Conservation (phyloP, 306 rosid genomes). For the Leucaena leucocephala region DNA sequence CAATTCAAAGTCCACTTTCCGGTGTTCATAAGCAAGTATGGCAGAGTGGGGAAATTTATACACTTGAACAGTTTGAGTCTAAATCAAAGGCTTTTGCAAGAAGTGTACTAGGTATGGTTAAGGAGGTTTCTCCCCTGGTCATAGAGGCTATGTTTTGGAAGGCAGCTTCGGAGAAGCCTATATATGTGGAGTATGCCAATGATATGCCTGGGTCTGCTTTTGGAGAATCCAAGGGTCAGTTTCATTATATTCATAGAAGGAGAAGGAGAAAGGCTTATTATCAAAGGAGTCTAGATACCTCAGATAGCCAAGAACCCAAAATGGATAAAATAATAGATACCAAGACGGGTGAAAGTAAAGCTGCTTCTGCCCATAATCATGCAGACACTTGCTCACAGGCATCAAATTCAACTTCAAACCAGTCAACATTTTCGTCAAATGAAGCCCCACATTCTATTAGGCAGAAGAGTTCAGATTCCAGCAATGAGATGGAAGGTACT, state of each 20-base stretch:
- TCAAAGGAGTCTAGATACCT: constrained; percentile 58
- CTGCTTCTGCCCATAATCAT: constrained; percentile 37
- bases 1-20: constrained; percentile 48
- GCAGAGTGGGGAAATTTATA: constrained; percentile 94
- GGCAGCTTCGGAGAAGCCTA: constrained; percentile 88
- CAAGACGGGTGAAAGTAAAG: constrained; percentile 37
- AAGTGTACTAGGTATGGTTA: constrained; percentile 59
- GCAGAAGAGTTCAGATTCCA: constrained; percentile 56
- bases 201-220: constrained; percentile 98
- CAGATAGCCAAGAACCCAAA: constrained; percentile 52
- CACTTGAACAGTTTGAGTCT: constrained; percentile 90
- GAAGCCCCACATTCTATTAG: constrained; percentile 53
- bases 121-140: constrained; percentile 78
- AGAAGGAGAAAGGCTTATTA: constrained; percentile 76
- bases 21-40: constrained; percentile 91
- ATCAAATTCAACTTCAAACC: constrained; percentile 43
- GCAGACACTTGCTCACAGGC: constrained; percentile 42
- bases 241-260: constrained; percentile 61
- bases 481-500: constrained; percentile 75
- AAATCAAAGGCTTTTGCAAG: constrained; percentile 75
- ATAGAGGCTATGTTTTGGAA: constrained; percentile 96
- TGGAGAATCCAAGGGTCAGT: constrained; percentile 79
- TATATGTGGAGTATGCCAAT: constrained; percentile 92
- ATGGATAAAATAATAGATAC: constrained; percentile 34
- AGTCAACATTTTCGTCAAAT: constrained; percentile 42